Evolutionary conservation across 495 filamentous ascomycete species (phyloP), one percentile per base, ranked within the genome.

Genomic region (Filosporella fistucella): DNA sequence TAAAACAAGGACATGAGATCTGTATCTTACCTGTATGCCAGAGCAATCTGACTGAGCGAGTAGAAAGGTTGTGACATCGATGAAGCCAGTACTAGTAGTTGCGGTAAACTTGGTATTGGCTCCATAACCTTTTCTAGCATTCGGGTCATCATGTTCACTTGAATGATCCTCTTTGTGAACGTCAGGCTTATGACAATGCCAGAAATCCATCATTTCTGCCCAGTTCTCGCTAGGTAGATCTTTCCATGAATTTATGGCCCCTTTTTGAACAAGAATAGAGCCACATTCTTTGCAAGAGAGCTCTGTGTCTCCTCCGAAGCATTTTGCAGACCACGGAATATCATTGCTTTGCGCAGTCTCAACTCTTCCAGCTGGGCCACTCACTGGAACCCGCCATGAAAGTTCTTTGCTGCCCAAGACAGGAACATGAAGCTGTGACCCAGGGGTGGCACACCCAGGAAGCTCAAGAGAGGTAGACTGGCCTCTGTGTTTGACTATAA

Each of bases 191-290:
- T 98, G 93, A 61, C 93, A 99, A 65, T 99, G 93, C 93, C 93
- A 99, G 56, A 96, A 95, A 61, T 99, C 93, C 93, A 99, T 99
- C 94, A 97, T 96, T 64, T 99, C 93, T 1, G 91, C 93, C 93
- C 93, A 99, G 57, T 95, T 93, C 49, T 91, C 89, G 55, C 88
- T 95, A 1, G 93, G 93, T 4, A 98, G 73, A 58, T 97, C 90
- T 65, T 91, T 95, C 93, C 94, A 98, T n/a, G 64, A 66, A 54
- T 65, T 64, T 21, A 85, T 58, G 4, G 39, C 54, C 3, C 66
- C 68, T 6, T 46, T 34, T 2, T 58, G 40, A 7, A 88, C 59
- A 22, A 87, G 32, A 2, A 54, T 57, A 14, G 52, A 41, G 11
- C 55, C 49, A 53, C 93, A 98, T 7, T 53, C 50, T 34, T 77